phyloP scores from a whole-genome alignment of 2,329 filamentous ascomycete genomes.

The Exophiala xenobiotica region DNA sequence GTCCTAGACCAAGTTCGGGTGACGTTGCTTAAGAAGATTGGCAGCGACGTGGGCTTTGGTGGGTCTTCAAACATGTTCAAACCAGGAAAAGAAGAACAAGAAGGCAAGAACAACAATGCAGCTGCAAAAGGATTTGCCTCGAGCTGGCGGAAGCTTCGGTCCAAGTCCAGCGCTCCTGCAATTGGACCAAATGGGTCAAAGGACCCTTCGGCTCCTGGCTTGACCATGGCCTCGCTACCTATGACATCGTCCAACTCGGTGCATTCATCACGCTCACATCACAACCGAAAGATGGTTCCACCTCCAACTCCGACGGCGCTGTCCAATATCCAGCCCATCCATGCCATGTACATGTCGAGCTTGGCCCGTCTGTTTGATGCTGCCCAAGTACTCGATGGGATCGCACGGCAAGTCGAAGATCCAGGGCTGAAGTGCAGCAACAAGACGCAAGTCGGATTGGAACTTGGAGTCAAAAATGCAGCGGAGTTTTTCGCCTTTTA shows the following conservation, averaged over 20 bases:
- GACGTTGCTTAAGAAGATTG: slow-evolving; percentile 75
- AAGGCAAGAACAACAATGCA: slow-evolving; percentile 56
- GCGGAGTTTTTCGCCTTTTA: slow-evolving; percentile 98
- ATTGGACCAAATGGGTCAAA: slow-evolving; percentile 35
- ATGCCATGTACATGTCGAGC: slow-evolving; percentile 87
- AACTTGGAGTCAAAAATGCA: slow-evolving; percentile 87
- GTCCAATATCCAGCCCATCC: slow-evolving; percentile 55
- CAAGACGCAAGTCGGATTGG: slow-evolving; percentile 90
- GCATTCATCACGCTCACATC: slow-evolving; percentile 58
- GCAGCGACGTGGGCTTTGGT: slow-evolving; percentile 87
- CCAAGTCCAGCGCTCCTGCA: slow-evolving; percentile 68
- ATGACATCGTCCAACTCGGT: slow-evolving; percentile 64
- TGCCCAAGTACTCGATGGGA: slow-evolving; percentile 85
- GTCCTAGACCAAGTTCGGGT: slow-evolving; percentile 83
- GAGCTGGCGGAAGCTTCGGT: slow-evolving; percentile 85
- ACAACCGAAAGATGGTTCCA: slow-evolving; percentile 55
- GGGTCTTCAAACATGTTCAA: slow-evolving; percentile 72
- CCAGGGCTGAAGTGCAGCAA: slow-evolving; percentile 88
- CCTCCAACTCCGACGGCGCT: slow-evolving; percentile 67
- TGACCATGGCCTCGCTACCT: slow-evolving; percentile 71
- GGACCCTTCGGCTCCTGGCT: slow-evolving; percentile 48
- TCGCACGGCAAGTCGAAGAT: slow-evolving; percentile 93
- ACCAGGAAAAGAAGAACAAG: slow-evolving; percentile 54
- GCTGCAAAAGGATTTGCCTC: slow-evolving; percentile 76
- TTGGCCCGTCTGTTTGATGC: slow-evolving; percentile 90